Evolutionary conservation across 1,284 basidiomycete species (phyloP).

Genomic region (Mycosarcoma mackinlayi): DNA sequence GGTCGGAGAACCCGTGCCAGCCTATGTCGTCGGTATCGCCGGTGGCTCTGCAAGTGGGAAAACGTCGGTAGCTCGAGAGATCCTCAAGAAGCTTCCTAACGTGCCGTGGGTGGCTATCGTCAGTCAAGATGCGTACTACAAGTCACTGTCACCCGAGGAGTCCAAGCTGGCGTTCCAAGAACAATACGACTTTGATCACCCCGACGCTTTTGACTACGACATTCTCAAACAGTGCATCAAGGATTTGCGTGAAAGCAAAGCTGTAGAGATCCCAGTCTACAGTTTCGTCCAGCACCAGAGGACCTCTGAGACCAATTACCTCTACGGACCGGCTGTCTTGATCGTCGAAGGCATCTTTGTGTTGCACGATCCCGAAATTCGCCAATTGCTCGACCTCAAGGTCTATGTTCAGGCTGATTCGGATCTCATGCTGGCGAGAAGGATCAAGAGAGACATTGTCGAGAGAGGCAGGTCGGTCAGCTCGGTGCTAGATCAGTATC

Average conservation of each 20-base stretch:
- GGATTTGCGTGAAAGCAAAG: conserved; percentile 78
- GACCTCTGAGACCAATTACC: conserved; percentile 83
- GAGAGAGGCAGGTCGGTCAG: conserved; percentile 87
- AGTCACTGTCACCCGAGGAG: conserved; percentile 80
- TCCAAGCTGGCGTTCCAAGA: conserved; percentile 81
- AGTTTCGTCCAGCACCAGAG: conserved; percentile 92
- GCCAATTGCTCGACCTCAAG: conserved; percentile 90
- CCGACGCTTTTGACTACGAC: conserved; percentile 89
- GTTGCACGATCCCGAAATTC: conserved; percentile 75
- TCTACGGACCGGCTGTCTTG: conserved; percentile 95
- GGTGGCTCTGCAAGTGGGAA: conserved; percentile 95
- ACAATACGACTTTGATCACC: conserved; percentile 90
- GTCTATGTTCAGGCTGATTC: conserved; percentile 80
- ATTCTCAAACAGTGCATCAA: conserved; percentile 84
- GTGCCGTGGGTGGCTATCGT: conserved; percentile 66
- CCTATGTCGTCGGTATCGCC: conserved; percentile 90
- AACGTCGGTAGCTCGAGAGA: conserved; percentile 71
- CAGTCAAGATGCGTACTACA: conserved; percentile 91
- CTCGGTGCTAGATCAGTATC: conserved; percentile 91
- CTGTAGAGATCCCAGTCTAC: conserved; percentile 83
- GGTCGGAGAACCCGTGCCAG: conserved; percentile 75
- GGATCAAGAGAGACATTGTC: conserved; percentile 85
- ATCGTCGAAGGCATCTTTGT: conserved; percentile 95
- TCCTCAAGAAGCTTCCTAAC: conserved; percentile 58
- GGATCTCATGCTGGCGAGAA: conserved; percentile 94